Evolutionary conservation across 495 filamentous ascomycete genomes (phyloP), one percentile per base, ranked within the genome.

Genomic region (Penicillium robsamsonii): DNA sequence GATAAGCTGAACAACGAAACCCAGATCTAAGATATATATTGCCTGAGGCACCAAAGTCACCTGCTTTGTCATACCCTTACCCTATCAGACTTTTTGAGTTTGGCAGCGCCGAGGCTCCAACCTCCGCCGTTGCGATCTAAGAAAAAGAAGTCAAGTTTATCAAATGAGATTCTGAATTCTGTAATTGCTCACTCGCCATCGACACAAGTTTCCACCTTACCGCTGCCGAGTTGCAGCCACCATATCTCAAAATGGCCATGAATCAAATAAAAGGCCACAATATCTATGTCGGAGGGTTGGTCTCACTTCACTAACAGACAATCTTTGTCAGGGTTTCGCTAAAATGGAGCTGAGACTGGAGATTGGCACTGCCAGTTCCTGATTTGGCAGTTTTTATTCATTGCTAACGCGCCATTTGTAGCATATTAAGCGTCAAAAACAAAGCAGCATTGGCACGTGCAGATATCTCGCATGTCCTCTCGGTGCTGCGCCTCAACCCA

Each of bases 401-500:
- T 24, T 57, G 43, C 57, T 56, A 50, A 60, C 53, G 24, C 43
- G 5, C 44, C 30, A 59, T 50, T 5, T 63, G 54, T 70, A 96
- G 92, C 38, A 80, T 96, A 48, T 90, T 92, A 72, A 82, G 87
- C 18, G 72, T 96, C 58, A 84, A 84, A 37, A 83, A 87, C 37
- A 82, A 84, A 57, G 73, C 84, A 3, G 79, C 86, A 15, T 74
- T 98, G 30, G 71, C 79, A 49, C 77, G 85, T 56, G 81, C 83
- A 57, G 87, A 87, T 45, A 90, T 97, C 69, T 97, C 91, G 3
- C 93, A 97, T 73, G 79, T 97, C 35, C 74, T 98, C n/a, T 96
- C 93, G 2, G 91, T 90, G 55, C 66, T 94, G 52, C 76, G 81
- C 37, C 71, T 85, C 46, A 74, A 84, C 49, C 79, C 84, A 50